Conservation (phyloP, 2,329 filamentous ascomycete genomes). For the Neurospora crassa region DNA sequence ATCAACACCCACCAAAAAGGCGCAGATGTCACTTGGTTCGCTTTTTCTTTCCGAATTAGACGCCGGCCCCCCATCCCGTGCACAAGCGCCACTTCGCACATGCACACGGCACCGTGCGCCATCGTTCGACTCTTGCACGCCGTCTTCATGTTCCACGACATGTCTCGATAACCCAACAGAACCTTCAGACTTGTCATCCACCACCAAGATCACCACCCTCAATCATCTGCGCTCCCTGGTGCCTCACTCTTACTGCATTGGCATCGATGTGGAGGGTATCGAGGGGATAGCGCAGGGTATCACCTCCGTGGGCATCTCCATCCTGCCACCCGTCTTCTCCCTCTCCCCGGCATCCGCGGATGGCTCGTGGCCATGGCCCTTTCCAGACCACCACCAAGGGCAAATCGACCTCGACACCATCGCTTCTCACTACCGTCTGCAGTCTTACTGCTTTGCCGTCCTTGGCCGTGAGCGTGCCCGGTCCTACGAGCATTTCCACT, state of each 20-base stretch:
- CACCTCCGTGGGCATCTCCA: not conserved
- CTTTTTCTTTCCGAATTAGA: not conserved
- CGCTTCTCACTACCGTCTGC: not conserved
- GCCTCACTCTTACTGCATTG: not conserved
- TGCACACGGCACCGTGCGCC: not conserved
- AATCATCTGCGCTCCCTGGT: not conserved
- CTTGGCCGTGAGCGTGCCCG: not conserved
- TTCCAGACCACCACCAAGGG: not conserved
- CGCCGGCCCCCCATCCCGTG: not conserved
- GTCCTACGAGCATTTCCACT: not conserved
- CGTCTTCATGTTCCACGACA: not conserved
- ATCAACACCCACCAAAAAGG: not conserved
- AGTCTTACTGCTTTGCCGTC: not conserved
- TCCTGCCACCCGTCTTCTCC: not conserved
- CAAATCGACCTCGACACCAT: not conserved
- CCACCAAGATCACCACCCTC: not conserved
- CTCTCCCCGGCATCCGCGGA: not conserved
- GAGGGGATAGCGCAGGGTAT: not conserved
- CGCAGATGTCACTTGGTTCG: not conserved
- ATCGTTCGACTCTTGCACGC: not conserved
- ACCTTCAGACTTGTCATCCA: not conserved
- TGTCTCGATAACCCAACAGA: not conserved
- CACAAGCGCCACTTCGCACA: not conserved
- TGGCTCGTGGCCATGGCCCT: not conserved
- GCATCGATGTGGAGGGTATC: not conserved